These are phyloP conservation scores for Lepidopterella palustris DNA, from an alignment of 495 filamentous ascomycete genomes.

Conservation along the genomic window DNA sequence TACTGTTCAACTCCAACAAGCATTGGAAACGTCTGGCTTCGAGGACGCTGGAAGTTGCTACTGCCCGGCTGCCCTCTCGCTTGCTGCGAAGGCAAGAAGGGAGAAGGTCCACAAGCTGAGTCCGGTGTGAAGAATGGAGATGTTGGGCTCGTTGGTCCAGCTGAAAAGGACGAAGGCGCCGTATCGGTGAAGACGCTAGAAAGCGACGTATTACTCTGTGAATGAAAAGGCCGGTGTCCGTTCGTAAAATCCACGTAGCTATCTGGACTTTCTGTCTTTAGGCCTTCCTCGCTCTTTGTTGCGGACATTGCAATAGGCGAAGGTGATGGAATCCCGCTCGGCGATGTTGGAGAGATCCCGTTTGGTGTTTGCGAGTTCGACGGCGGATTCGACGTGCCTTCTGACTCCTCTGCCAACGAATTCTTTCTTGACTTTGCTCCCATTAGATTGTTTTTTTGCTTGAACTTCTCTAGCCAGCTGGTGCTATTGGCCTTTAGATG, in stretches of 20 bases:
- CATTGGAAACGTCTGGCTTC: slow-evolving; percentile 87
- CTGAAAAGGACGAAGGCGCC: slow-evolving; percentile 60
- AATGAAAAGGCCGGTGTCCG: slow-evolving; percentile 54
- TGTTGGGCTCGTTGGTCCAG: slow-evolving; percentile 72
- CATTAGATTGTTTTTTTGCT: slow-evolving; percentile 77
- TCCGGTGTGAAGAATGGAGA: slow-evolving; percentile 82
- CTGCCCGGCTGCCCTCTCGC: slow-evolving; percentile 51
- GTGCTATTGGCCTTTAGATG: slow-evolving; percentile 68
- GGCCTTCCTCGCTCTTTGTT: slow-evolving; percentile 60
- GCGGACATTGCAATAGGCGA: slow-evolving; percentile 64
- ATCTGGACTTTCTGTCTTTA: slow-evolving; percentile 46
- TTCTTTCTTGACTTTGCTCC: slow-evolving; percentile 60
- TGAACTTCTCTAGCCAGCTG: slow-evolving; percentile 93
- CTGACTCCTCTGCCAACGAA: slow-evolving; percentile 46
- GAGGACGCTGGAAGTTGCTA: slow-evolving; percentile 62
- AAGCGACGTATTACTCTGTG: slow-evolving; percentile 52
- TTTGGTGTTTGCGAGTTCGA: slow-evolving; percentile 57
- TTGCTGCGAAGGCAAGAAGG: slow-evolving; percentile 62
- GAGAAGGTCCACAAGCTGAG: slow-evolving; percentile 50
- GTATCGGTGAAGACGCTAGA: slow-evolving; percentile 50
- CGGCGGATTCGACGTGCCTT: slow-evolving; percentile 32
- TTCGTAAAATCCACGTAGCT: slow-evolving; percentile 45
- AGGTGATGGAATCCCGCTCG: slow-evolving; percentile 53
- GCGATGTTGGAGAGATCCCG: slow-evolving; percentile 68
- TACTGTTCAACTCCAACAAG: slow-evolving; percentile 57